Base-by-base conservation (phyloP, 139 green algal genomes). In the Coelastrella sp. region DNA sequence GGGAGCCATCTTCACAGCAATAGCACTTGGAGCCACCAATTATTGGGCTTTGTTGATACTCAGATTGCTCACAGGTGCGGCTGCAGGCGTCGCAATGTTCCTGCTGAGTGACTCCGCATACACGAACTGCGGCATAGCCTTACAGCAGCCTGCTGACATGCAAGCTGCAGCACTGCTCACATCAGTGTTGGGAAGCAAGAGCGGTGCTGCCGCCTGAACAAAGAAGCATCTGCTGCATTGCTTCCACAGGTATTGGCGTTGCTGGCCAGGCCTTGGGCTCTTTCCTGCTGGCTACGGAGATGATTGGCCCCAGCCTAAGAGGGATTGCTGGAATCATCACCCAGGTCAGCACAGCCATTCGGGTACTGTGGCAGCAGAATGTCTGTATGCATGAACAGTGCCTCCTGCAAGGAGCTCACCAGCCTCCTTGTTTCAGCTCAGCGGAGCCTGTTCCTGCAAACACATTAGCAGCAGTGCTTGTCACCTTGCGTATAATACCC, bases 211-310 rank as follows among this genome's bases (percentile, higher is more conserved):
- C 32, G 32, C 32, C 32, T 47, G 32, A 47, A 47, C 32, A 47
- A 47, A 2, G 32, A 47, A 47, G 1, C 32, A 47, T 47, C 32
- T 47, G 32, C 32, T 47, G 32, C 32, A 47, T 47, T 23, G 7
- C 60, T 57, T 75, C 8, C 82, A 17, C 84, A 23, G 92, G 92
- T 56, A 81, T 95, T 16, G 93, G 91, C 3, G 89, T 93, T 10
- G 92, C 90, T 8, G 92, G 93, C 57, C 92, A 96, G 83, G 92
- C 85, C 7, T 79, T 95, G 20, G 91, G 90, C 0, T 89, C 87
- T 0, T 96, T 94, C 81, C 87, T 95, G 47, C 74, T 97, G 71
- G 91, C 93, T 56, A 90, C 83, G 5, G 93, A 96, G 73, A 87
- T 79, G 59, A 22, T 95, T 5, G 95, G 95, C 3, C 92, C 94